Evolutionary conservation across 129 eudicot genomes (phyloP), one percentile per base, ranked within the genome.

Genomic region (Escallonia herrerae): DNA sequence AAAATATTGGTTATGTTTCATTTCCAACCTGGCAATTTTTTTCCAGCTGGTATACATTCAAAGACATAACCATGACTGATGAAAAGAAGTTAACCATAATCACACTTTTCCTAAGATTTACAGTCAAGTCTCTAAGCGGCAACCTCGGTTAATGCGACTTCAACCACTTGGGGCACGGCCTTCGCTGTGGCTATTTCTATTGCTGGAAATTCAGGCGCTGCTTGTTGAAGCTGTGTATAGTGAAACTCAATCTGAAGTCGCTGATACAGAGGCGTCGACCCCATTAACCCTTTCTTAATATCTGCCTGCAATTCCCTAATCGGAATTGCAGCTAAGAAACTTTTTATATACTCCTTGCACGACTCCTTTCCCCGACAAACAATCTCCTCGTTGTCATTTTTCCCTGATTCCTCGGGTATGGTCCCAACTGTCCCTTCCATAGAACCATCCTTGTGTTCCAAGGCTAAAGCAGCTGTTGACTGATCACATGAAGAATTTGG

Each of bases 161-260:
- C 69, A 37, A 39, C 33, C 40, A 38, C 70, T 15, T 58, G 50
- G 6, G 51, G 40, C 11, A 40, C 7, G 2, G 61, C 14, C 9
- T 60, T 41, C 12, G 40, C 42, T 5, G 33, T 22, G 33, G 40
- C 54, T n/a, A 49, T 3, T 3, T 49, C 54, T 49, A 49, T 3
- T 49, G 54, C 54, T 4, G 58, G 58, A 22, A 22, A 22, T 11
- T 15, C 58, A 2, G 71, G 15, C 13, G 7, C 60, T 1, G 15
- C 15, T 66, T 7, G 22, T 58, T 76, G 85, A 49, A 58, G 41
- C 57, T 58, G 62, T 40, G 80, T 74, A 74, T 77, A 74, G 68
- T 81, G 86, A 74, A 81, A 77, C 67, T 81, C 86, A 14, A 81
- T 81, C 39, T 81, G 86, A 56, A 81, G 62, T 59, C 86, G 65